Base-by-base conservation (phyloP, 148 eudicot genomes). In the Linanthus parryae region DNA sequence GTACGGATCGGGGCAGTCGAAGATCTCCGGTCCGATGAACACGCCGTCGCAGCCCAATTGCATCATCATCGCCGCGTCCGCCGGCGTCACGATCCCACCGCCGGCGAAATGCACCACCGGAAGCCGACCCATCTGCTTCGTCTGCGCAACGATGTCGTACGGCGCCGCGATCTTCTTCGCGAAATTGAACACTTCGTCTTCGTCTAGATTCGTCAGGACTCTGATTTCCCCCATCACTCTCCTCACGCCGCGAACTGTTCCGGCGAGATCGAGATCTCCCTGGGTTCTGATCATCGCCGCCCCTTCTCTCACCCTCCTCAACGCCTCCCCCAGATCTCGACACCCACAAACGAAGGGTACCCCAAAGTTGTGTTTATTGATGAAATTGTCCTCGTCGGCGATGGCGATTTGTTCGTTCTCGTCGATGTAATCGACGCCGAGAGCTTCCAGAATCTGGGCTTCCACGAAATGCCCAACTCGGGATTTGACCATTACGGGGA, bases 41-140 rank as follows among this genome's bases (percentile, higher is more conserved):
- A 91, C 97, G 29, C 97, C 97, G 48, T 91, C 95, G 57, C 97
- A 86, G 0, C 97, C 95, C 54, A 91, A 56, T 45, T 83, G 97
- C 95, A 86, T 83, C 95, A 86, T 83, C 24, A 91, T 39, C 9
- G 97, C 97, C 0, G 74, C 97, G 38, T 91, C 97, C 0, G 95
- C 94, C 12, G 94, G 84, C 5, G 95, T 81, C 28, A 65, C 72
- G 15, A 91, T 77, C 20, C 95, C 95, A 5, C 97, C 92, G 1
- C 78, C 63, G 0, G 97, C 97, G 14, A 89, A 89, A 54, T 89
- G 88, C 24, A 69, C 94, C 38, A 85, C 95, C 4, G 95, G 97
- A 18, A 91, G 86, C 53, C 97, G 64, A 3, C 89, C 94, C 81
- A 91, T 77, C 62, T 91, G 95, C 77, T 86, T 91, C 3, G 97